Evolutionary conservation across 306 rosid genomes (phyloP), one percentile per base, ranked within the genome.

Genomic region (Quercus bicolor): DNA sequence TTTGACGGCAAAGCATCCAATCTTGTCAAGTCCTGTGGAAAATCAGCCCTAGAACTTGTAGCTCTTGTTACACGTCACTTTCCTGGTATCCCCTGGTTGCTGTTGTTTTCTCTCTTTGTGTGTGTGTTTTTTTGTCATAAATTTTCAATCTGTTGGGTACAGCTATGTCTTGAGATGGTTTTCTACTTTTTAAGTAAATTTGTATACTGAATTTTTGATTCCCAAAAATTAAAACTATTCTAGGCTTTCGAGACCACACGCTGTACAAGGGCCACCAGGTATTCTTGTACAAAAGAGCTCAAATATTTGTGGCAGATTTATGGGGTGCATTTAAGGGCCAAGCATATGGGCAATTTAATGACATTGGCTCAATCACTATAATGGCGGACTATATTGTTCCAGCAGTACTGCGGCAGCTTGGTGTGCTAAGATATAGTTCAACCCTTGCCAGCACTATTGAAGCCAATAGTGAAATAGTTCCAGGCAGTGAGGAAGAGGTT

Each of bases 401-500:
- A 15, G 98, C 98, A 45, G 92, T 95, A 80, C 98, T 95, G 56
- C 85, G 77, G 68, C 91, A 91, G 84, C 91, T 91, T 37, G 98
- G 98, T 72, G 90, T 91, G 83, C 88, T 95, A 73, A 95, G 86
- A 78, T 92, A 89, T 77, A 92, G 97, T 73, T 79, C 90, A 23
- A 84, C 78, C 68, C 98, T 95, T 62, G 84, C 92, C 69, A 81
- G 71, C 78, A 88, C 78, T 51, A 92, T 95, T 56, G 97, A 89
- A 74, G 82, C 90, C 80, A 84, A 87, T 69, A 79, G 79, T 56
- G 97, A 95, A 88, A 91, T 95, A 78, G 82, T 76, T 78, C 84
- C 98, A n/a, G 98, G 98, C 73, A 95, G 95, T 29, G 98, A 92
- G 78, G 98, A 92, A 84, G 98, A 95, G 91, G 95, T 95, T 76